Percentiles rank a stretch among this genome's conserved stretches.
Evolutionary conservation across 2,329 filamentous ascomycete species (phyloP).

Genomic region (Aspergillus intermedius): DNA sequence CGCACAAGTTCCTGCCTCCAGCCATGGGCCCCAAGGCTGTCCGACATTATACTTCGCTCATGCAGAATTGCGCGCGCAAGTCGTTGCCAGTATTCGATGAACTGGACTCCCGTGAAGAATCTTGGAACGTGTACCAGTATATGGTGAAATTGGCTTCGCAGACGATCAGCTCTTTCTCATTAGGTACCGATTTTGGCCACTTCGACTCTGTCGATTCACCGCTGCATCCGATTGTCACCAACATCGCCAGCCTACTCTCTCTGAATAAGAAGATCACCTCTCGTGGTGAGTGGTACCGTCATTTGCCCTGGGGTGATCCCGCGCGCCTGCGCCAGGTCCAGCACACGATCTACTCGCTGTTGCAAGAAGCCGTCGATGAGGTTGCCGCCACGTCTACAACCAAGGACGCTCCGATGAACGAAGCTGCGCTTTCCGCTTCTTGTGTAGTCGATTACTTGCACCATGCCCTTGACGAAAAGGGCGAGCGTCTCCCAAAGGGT

Average conservation of each 20-base stretch:
- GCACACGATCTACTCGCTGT: constrained; percentile 9
- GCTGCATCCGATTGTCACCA: constrained; percentile 44
- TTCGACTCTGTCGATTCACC: constrained; percentile 40
- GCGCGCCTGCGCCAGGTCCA: constrained; percentile 29
- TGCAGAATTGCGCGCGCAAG: constrained; percentile 48
- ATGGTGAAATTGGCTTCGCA: constrained; percentile 41
- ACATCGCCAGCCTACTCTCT: constrained; percentile 45
- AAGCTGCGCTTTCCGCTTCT: constrained; percentile 8
- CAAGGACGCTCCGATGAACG: constrained; percentile 6
- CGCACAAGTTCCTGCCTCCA: constrained; percentile 57
- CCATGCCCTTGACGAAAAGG: constrained; percentile 38
- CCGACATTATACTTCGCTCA: constrained; percentile 51
- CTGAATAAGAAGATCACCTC: constrained; percentile 54
- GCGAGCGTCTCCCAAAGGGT: constrained; percentile 43
- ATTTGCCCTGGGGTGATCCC: constrained; percentile 52
- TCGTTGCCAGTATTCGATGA: constrained; percentile 42
- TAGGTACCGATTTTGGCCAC: constrained; percentile 39
- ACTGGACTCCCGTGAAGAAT: constrained; percentile 41
- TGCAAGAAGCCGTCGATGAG: constrained; percentile 11
- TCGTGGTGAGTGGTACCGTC: constrained; percentile 49
- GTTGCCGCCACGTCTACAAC: constrained; percentile 2
- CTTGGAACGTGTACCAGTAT: constrained; percentile 42
- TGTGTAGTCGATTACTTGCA: constrained; percentile 14
- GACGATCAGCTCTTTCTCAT: constrained; percentile 35
- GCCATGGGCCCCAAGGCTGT: constrained; percentile 54